Evolutionary conservation across 345 rosid species (phyloP).

Genomic region (Toxicodendron radicans): DNA sequence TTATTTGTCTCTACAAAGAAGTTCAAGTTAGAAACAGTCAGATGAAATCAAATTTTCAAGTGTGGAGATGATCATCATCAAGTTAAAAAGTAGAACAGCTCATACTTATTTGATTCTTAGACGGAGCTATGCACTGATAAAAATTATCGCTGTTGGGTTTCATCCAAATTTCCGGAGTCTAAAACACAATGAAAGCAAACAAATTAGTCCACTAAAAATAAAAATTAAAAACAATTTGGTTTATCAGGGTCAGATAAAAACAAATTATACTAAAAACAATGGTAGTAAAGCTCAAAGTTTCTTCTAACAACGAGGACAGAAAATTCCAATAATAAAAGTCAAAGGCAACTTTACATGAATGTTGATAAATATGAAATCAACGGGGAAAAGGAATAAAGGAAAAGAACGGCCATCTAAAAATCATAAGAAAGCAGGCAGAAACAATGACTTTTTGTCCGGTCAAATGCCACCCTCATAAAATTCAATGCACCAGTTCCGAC

Average conservation of each 20-base stretch:
- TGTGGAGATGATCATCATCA: neutral
- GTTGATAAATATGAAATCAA: conserved; percentile 1
- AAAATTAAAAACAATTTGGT: neutral
- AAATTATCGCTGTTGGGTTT: conserved; percentile 70
- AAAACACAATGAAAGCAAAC: conserved; percentile 12
- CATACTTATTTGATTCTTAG: conserved; percentile 59
- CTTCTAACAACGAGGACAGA: neutral
- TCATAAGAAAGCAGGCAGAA: neutral
- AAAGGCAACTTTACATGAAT: conserved; percentile 3
- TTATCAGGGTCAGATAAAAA: neutral
- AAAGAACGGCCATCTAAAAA: conserved; percentile 6
- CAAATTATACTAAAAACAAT: neutral
- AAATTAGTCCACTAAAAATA: neutral
- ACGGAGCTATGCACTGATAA: conserved; percentile 63
- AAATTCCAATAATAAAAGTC: conserved; percentile 8
- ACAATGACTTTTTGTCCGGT: conserved; percentile 16
- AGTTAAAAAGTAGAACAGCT: neutral
- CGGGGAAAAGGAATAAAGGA: neutral
- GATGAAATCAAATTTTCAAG: neutral
- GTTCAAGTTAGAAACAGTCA: neutral
- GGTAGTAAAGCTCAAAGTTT: neutral
- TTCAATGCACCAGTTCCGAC: conserved; percentile 25
- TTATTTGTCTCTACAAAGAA: conserved; percentile 30
- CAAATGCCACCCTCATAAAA: conserved; percentile 23
- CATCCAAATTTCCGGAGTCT: conserved; percentile 91